Evolutionary conservation across 306 rosid genomes (phyloP).

Genomic region (Castanopsis chinensis): DNA sequence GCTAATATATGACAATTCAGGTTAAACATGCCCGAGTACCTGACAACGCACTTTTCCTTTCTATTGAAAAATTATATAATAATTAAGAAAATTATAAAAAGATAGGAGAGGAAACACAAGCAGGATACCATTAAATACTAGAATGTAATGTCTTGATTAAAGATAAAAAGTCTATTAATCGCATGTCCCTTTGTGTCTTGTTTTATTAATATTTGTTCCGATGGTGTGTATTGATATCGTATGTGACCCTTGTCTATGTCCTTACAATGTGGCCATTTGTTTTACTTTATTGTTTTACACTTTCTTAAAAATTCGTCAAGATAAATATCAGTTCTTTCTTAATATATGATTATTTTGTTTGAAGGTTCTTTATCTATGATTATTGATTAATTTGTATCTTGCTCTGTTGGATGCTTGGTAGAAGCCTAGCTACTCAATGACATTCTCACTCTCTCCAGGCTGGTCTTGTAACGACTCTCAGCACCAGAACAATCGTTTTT

Average conservation of each 20-base stretch:
- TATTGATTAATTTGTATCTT: not conserved
- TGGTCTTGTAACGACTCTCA: constrained; percentile 96
- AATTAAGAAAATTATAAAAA: not conserved
- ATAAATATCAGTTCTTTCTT: not conserved
- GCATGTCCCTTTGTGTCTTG: not conserved
- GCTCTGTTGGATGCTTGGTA: not conserved
- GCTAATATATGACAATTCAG: not conserved
- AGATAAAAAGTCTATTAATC: not conserved
- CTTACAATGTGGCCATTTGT: not conserved
- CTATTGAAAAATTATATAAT: not conserved
- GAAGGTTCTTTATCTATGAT: no score
- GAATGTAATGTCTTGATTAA: not conserved
- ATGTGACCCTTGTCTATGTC: not conserved
- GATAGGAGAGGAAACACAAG: not conserved
- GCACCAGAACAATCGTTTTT: constrained; percentile 85
- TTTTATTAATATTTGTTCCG: not conserved
- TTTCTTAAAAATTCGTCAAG: not conserved
- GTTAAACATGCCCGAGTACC: not conserved
- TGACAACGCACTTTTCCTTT: not conserved
- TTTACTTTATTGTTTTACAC: not conserved
- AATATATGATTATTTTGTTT: not conserved
- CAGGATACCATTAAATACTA: not conserved
- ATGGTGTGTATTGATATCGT: not conserved
- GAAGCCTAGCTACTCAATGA: constrained; percentile 28
- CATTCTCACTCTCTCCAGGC: constrained; percentile 55